A percentile compares a stretch with the other conserved stretches of the same genome.
Conservation (phyloP, 169 alveolate species). For the Pseudocohnilembus persalinus region DNA sequence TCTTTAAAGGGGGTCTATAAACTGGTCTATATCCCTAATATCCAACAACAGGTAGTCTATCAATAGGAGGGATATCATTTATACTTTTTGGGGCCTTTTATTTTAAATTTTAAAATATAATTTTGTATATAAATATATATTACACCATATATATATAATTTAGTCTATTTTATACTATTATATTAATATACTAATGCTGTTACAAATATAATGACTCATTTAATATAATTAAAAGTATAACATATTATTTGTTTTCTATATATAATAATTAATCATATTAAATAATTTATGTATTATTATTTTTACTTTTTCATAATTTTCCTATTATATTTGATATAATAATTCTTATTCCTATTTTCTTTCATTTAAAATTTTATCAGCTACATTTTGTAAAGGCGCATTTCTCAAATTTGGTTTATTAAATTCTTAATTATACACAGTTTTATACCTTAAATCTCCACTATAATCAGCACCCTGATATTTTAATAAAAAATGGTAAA, state of each 20-base stretch:
- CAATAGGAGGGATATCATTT: slow-evolving; percentile 49
- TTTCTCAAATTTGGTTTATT: slow-evolving; percentile 45
- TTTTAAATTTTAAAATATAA: no score
- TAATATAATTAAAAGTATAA: background rate
- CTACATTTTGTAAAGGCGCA: slow-evolving; percentile 30
- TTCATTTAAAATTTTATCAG: slow-evolving; percentile 29
- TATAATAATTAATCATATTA: slow-evolving; percentile 4
- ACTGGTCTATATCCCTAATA: slow-evolving; percentile 51
- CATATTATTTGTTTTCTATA: background rate
- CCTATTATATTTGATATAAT: slow-evolving; percentile 9
- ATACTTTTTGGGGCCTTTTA: slow-evolving; percentile 37
- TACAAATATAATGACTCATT: background rate
- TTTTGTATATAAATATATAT: no score
- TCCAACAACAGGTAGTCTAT: slow-evolving; percentile 51
- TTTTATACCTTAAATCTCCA: slow-evolving; percentile 28
- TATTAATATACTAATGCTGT: background rate
- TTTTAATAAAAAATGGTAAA: no score
- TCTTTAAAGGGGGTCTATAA: slow-evolving; percentile 45
- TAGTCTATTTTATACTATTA: no score
- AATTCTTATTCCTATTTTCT: background rate
- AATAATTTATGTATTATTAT: slow-evolving; percentile 10
- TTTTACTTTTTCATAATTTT: slow-evolving; percentile 6
- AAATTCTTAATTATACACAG: slow-evolving; percentile 39
- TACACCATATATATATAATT: no score
- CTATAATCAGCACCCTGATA: slow-evolving; percentile 22